Base-by-base conservation (phyloP, 306 rosid species). In the Lablab purpureus region DNA sequence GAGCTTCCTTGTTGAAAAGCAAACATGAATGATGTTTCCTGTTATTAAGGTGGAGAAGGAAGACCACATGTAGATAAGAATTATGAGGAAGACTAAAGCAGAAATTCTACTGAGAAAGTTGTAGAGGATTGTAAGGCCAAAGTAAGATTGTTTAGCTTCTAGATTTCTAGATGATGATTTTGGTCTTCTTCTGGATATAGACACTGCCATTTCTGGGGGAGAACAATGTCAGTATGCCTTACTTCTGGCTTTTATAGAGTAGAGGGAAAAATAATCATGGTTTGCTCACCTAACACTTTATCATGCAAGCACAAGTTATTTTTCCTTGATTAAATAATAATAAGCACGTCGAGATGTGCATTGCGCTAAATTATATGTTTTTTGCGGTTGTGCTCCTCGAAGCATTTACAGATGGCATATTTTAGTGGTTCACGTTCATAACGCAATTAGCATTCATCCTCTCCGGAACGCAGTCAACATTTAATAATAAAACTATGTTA, bases 21-120 rank as follows among this genome's bases (percentile, higher is more conserved):
- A 92, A 59, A 92, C 84, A 87, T 87, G 97, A 71, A 92, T 63
- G 19, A 90, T 77, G 80, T 92, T 90, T 69, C 92, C 90, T 1
- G 92, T 82, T 41, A 92, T 79, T 60, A 88, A 73, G 68, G 92
- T 85, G 73, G 90, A 71, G 75, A 88, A 82, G 67, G 94, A 88
- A 71, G 91, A 88, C 94, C 92, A 90, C 37, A 79, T 41, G 84
- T 82, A 90, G 64, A 92, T 78, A 19, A 92, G 90, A 69, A 90
- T 43, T 40, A 90, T 74, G 1, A 92, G 63, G 83, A 87, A 54
- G 40, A 88, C 25, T 54, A 82, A 72, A 36, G 52, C 60, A 5
- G 97, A 89, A 62, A 88, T 70, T 88, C 78, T 76, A 71, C 27
- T 23, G 1, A 88, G 60, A 58, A 73, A 84, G 63, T 55, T 87